Percentiles rank a stretch among this genome's conserved stretches.
Conservation (phyloP, 192 early-diverging fungal genomes). For the Mortierella hygrophila region DNA sequence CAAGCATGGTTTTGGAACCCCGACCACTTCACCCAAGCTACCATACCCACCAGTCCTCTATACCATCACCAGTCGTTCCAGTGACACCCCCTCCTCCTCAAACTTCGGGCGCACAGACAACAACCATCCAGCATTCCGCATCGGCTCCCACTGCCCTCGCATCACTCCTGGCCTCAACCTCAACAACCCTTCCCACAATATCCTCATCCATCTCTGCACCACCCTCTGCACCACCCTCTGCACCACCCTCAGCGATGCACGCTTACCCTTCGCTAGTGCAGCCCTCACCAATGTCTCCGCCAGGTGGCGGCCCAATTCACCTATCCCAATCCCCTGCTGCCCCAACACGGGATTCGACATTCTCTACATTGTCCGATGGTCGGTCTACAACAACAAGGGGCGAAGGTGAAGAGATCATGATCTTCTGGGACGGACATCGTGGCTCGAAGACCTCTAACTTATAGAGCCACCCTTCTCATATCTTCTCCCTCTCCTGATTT, state of each 20-base stretch:
- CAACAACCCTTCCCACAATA: conserved; percentile 5
- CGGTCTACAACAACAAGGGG: conserved; percentile 31
- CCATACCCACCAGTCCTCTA: background rate
- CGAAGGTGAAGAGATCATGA: conserved; percentile 52
- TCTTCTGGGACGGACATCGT: conserved; percentile 49
- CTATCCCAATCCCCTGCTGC: background rate
- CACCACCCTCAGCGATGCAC: conserved; percentile 1
- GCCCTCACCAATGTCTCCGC: background rate
- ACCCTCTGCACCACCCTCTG: background rate
- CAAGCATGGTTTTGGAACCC: conserved; percentile 42
- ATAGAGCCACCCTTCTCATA: background rate
- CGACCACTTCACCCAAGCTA: conserved; percentile 29
- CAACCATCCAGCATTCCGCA: background rate
- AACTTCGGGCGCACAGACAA: background rate
- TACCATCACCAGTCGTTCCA: background rate
- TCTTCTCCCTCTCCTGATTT: too few species aligned
- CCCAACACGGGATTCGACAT: conserved; percentile 21
- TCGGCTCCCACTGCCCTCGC: conserved; percentile 5
- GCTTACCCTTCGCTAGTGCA: background rate
- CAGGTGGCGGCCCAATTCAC: background rate
- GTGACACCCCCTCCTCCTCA: background rate
- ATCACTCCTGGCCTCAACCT: conserved; percentile 5
- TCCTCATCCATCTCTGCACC: background rate
- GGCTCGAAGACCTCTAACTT: conserved; percentile 18
- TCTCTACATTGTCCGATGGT: conserved; percentile 32